Percentiles rank a stretch among this genome's conserved stretches.
Conservation (phyloP, 2,329 filamentous ascomycete genomes). For the Fusarium ambrosium region DNA sequence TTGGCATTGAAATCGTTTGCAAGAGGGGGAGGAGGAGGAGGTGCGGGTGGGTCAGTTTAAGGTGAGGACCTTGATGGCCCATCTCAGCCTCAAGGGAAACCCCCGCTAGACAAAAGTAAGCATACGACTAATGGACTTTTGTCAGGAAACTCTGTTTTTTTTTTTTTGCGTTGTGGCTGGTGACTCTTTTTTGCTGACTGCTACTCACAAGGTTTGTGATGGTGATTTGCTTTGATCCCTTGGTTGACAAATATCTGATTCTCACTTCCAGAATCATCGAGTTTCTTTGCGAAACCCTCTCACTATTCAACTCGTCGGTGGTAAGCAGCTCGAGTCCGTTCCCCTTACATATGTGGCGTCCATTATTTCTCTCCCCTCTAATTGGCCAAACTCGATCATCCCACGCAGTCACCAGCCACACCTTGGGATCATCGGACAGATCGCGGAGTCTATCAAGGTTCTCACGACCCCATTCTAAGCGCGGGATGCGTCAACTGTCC, state of each 20-base stretch:
- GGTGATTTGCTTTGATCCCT: neutral
- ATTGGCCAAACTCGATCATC: slow-evolving; percentile 32
- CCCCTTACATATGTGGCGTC: neutral
- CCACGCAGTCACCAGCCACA: slow-evolving; percentile 39
- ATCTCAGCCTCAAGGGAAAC: slow-evolving; percentile 22
- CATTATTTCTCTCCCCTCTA: neutral
- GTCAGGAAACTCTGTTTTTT: slow-evolving; percentile 4
- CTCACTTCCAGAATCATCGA: neutral
- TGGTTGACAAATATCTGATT: neutral
- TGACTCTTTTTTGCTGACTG: neutral
- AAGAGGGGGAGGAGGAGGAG: slow-evolving; percentile 5
- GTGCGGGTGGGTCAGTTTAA: slow-evolving; percentile 45
- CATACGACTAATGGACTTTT: slow-evolving; percentile 11
- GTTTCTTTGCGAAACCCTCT: neutral
- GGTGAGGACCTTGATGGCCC: slow-evolving; percentile 50
- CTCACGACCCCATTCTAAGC: slow-evolving; percentile 29
- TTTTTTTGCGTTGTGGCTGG: slow-evolving; percentile 30
- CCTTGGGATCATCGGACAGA: slow-evolving; percentile 4
- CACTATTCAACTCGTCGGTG: neutral
- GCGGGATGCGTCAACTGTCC: slow-evolving; percentile 16
- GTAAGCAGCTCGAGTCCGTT: neutral
- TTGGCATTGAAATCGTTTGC: slow-evolving; percentile 19
- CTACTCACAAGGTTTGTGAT: neutral
- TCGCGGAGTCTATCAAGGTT: slow-evolving; percentile 46
- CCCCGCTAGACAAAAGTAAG: slow-evolving; percentile 16